phyloP scores from a whole-genome alignment of 345 rosid genomes.

The Lumnitzera littorea region DNA sequence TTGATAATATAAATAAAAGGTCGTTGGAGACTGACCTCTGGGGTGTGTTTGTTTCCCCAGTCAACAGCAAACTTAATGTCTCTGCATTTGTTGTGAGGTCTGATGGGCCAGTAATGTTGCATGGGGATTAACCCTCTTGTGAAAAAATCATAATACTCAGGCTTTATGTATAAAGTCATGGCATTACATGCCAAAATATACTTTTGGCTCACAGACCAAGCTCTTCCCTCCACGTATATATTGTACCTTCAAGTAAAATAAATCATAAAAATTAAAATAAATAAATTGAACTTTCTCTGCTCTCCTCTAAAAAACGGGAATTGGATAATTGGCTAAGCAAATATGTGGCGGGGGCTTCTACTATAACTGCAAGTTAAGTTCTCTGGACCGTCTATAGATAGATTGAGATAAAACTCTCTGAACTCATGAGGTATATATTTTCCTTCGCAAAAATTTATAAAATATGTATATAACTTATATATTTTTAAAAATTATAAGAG shows the following conservation, averaged over 20 bases:
- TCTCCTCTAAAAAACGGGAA: no score
- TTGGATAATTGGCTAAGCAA: no score
- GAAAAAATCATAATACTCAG: constrained; percentile 34
- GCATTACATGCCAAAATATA: constrained; percentile 43
- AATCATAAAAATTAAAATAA: background rate
- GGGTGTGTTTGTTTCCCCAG: constrained; percentile 39
- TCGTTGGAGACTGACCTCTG: constrained; percentile 13
- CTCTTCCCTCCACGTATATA: constrained; percentile 38
- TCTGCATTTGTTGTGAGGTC: constrained; percentile 21
- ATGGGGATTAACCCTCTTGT: constrained; percentile 35
- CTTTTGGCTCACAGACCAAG: constrained; percentile 49
- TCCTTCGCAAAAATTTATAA: no score
- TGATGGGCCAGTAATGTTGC: constrained; percentile 46
- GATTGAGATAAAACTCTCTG: no score
- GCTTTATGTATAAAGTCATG: constrained; percentile 25
- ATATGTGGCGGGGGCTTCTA: no score
- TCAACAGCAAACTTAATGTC: constrained; percentile 42
- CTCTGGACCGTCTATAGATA: no score
- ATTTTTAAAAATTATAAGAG: no score
- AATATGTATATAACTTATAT: no score
- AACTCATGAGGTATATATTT: no score
- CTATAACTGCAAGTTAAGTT: no score
- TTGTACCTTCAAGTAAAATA: constrained; percentile 25
- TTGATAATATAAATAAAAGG: background rate
- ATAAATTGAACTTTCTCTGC: background rate